Evolutionary conservation across 495 filamentous ascomycete genomes (phyloP).

Genomic region (Pyrenopolyporus hunteri): DNA sequence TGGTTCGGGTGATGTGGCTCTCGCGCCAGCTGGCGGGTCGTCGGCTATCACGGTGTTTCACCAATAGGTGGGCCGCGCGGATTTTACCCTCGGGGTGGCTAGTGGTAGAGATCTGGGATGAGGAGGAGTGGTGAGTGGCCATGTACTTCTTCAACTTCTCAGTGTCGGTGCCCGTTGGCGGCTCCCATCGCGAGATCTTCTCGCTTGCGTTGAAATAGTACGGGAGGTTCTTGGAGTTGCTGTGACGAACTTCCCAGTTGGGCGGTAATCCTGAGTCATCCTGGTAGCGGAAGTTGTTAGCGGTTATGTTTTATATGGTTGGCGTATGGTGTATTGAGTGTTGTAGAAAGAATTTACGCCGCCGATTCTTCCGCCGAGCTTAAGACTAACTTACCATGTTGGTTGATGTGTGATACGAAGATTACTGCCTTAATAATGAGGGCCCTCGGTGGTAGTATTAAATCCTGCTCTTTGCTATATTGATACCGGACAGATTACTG

Average conservation of each 20-base stretch:
- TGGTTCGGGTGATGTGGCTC: conserved; percentile 81
- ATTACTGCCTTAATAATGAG: conserved; percentile 3
- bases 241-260: conserved; percentile 93
- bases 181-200: conserved; percentile 92
- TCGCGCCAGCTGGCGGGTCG: conserved; percentile 92
- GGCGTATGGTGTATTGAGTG: no score
- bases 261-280: conserved; percentile 81
- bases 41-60: conserved; percentile 89
- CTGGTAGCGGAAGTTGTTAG: conserved; percentile 43
- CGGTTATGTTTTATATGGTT: background rate
- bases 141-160: conserved; percentile 93
- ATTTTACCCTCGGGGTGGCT: conserved; percentile 78
- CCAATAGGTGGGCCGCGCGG: conserved; percentile 84
- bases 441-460: conserved; percentile 7
- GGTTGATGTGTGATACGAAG: conserved; percentile 1
- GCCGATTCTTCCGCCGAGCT: background rate
- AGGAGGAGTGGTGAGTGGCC: conserved; percentile 75
- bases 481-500: conserved; percentile 2
- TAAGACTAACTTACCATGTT: conserved; percentile 24
- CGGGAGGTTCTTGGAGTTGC: conserved; percentile 94
- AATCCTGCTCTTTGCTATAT: background rate
- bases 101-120: conserved; percentile 56
- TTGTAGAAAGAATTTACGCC: background rate
- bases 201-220: conserved; percentile 93
- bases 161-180: conserved; percentile 81